A percentile compares a stretch with the other conserved stretches of the same genome.
Conservation (phyloP, 202 grass and related monocot species). For the Cymbopogon flexuosus region DNA sequence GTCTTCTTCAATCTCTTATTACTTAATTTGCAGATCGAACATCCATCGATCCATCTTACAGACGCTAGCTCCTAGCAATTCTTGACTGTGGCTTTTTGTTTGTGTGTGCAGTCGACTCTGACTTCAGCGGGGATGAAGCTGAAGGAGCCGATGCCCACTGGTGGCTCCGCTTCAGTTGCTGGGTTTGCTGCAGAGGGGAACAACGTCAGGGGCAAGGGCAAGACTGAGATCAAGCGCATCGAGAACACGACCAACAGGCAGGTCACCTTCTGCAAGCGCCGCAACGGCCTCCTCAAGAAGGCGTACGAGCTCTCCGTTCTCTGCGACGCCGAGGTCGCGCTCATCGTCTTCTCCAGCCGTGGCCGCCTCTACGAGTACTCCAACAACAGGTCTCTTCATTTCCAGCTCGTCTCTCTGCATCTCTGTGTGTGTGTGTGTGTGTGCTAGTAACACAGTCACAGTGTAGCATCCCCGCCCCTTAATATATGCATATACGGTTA, state of each 20-base stretch:
- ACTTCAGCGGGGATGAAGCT: not conserved
- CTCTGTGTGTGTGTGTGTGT: no score
- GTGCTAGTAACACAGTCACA: not conserved
- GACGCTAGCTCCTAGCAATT: not conserved
- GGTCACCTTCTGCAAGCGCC: conserved; percentile 91
- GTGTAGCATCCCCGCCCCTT: not conserved
- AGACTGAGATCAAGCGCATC: conserved; percentile 81
- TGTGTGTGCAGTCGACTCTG: not conserved
- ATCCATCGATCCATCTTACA: conserved; percentile 30
- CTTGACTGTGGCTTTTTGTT: not conserved
- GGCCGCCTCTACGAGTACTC: conserved; percentile 82
- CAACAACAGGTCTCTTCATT: conserved; percentile 54
- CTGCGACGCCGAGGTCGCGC: conserved; percentile 69
- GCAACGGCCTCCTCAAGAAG: conserved; percentile 80
- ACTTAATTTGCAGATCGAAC: not conserved
- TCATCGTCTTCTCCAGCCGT: conserved; percentile 73
- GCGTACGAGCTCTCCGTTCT: conserved; percentile 73
- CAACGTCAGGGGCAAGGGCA: conserved; percentile 37
- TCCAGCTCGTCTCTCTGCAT: no score
- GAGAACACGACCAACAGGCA: conserved; percentile 83
- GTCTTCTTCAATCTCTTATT: not conserved
- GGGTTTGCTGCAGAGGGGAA: conserved; percentile 29
- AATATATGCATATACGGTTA: not conserved
- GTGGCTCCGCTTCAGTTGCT: not conserved
- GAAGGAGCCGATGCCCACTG: not conserved